Evolutionary conservation across 108 stramenopile genomes (phyloP), one percentile per base, ranked within the genome.

Genomic region (Mayamaea pseudoterrestris): DNA sequence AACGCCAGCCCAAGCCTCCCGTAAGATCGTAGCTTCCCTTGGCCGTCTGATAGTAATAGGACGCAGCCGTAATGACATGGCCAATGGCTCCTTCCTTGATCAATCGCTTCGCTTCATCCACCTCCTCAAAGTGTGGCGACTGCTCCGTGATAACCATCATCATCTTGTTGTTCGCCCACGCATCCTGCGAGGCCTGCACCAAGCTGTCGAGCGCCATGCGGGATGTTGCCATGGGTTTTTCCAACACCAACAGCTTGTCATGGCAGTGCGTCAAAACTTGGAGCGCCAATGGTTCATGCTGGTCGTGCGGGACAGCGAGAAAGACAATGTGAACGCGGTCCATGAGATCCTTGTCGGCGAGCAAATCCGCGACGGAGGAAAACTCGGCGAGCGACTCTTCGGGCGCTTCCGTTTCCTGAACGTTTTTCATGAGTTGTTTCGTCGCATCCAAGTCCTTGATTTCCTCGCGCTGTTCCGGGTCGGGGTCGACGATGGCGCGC

Each of bases 191-290:
- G 13, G 6, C 12, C 13, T 59, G 6, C 13, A 44, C 41, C 23
- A 60, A 27, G 1, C 1, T 7, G 1, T 48, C 14, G 27, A 44
- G 48, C 12, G 50, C 49, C 5, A 34, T 41, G 2, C 45, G 7
- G 22, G 64, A 53, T 1, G 57, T 50, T 24, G 57, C 64, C 44
- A 65, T 22, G 28, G 64, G 64, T 24, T 65, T 65, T 54, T 65
- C 64, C 34, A 65, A 13, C 1, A 65, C 58, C 2, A 65, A 57
- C 29, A 50, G 27, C 9, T 31, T 11, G n/a, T n/a, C n/a, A n/a
- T n/a, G n/a, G n/a, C n/a, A n/a, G n/a, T n/a, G n/a, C n/a, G n/a
- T n/a, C n/a, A n/a, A n/a, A n/a, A n/a, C n/a, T n/a, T n/a, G n/a
- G n/a, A n/a, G n/a, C 2, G 64, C 64, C 8, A 65, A 1, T 11